Evolutionary conservation across 192 early-diverging fungal species (phyloP).

Genomic region (Coemansia sp.): DNA sequence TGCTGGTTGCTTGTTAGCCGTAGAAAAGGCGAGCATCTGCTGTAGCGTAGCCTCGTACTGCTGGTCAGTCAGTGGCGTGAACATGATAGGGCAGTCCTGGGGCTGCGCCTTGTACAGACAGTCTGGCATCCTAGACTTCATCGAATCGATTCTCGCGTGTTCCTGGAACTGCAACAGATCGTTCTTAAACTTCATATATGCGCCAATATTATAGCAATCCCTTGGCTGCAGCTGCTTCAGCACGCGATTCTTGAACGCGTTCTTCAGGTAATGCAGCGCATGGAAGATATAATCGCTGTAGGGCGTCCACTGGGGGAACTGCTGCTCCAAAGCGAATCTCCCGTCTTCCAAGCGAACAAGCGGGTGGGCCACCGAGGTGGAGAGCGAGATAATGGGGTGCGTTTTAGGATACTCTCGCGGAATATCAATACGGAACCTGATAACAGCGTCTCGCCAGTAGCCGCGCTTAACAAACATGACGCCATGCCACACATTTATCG

Average conservation of each 20-base stretch:
- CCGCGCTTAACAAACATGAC: conserved; percentile 89
- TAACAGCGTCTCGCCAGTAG: conserved; percentile 86
- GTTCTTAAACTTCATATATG: conserved; percentile 54
- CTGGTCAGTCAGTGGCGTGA: conserved; percentile 47
- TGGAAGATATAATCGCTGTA: conserved; percentile 85
- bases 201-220: conserved; percentile 53
- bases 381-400: conserved; percentile 72
- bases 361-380: conserved; percentile 84
- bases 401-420: conserved; percentile 78
- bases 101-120: conserved; percentile 36
- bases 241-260: conserved; percentile 81
- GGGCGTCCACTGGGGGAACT: conserved; percentile 83
- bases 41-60: conserved; percentile 37
- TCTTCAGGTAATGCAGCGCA: conserved; percentile 86
- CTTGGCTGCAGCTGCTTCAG: conserved; percentile 59
- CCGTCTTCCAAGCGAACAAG: conserved; percentile 73
- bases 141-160: conserved; percentile 38
- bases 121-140: conserved; percentile 45
- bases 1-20: conserved; percentile 5
- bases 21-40: conserved; percentile 27
- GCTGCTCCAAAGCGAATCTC: conserved; percentile 70
- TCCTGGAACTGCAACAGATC: conserved; percentile 50
- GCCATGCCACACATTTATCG: conserved; percentile 78
- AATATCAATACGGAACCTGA: conserved; percentile 85
- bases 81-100: conserved; percentile 55